Evolutionary conservation across 2,329 filamentous ascomycete genomes (phyloP).

Genomic region (Fusarium sp.): DNA sequence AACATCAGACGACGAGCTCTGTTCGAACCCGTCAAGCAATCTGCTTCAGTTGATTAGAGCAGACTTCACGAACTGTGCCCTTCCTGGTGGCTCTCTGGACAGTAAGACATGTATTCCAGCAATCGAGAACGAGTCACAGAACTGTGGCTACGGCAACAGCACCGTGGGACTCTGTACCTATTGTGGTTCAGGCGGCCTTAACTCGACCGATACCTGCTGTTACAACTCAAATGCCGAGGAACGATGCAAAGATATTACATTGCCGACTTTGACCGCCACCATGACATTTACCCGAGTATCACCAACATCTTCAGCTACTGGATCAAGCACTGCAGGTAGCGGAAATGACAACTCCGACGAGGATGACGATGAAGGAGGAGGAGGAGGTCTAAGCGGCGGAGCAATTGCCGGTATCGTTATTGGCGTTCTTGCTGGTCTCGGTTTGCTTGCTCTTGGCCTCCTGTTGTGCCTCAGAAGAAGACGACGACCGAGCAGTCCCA

Average conservation of each 20-base stretch:
- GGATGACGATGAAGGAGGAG: slow-evolving; percentile 26
- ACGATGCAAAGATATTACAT: slow-evolving; percentile 77
- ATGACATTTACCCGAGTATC: slow-evolving; percentile 65
- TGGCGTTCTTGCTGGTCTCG: slow-evolving; percentile 77
- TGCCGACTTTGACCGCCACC: slow-evolving; percentile 79
- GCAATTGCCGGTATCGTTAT: slow-evolving; percentile 91
- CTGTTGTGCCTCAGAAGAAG: slow-evolving; percentile 71
- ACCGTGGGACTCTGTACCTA: slow-evolving; percentile 85
- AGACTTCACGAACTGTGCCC: slow-evolving; percentile 89
- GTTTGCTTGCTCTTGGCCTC: slow-evolving; percentile 73
- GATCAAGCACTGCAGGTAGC: slow-evolving; percentile 26
- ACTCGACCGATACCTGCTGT: slow-evolving; percentile 96
- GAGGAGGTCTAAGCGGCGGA: slow-evolving; percentile 73
- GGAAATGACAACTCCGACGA: slow-evolving; percentile 31
- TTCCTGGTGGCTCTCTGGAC: slow-evolving; percentile 82
- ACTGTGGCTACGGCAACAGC: slow-evolving; percentile 84
- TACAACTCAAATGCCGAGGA: slow-evolving; percentile 79
- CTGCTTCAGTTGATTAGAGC: slow-evolving; percentile 83
- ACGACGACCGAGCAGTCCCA: slow-evolving; percentile 67
- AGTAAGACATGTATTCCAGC: slow-evolving; percentile 78
- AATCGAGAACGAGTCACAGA: slow-evolving; percentile 79
- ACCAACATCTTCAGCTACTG: slow-evolving; percentile 49
- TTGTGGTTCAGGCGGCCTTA: slow-evolving; percentile 83
- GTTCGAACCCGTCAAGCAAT: slow-evolving; percentile 70
- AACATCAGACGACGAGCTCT: slow-evolving; percentile 76